phyloP scores from a whole-genome alignment of 1,284 basidiomycete genomes.

The Retiboletus fuscus region DNA sequence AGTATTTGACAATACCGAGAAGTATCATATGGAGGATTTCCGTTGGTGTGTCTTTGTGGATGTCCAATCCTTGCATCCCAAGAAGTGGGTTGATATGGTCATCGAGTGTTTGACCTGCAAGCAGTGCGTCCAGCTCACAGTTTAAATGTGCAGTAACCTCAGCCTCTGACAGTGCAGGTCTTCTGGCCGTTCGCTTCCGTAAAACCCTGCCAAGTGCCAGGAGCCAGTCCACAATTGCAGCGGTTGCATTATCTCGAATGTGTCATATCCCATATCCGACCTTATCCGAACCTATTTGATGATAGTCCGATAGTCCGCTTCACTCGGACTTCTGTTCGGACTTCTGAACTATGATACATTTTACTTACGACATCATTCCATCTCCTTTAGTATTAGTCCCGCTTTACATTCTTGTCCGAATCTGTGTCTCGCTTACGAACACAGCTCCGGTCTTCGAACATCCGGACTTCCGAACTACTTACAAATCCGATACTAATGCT shows the following conservation, averaged over 20 bases:
- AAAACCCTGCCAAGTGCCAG: slow-evolving; percentile 19
- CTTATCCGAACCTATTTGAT: too few species aligned
- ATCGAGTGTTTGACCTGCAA: slow-evolving; percentile 11
- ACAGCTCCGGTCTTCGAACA: too few species aligned
- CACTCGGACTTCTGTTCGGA: too few species aligned
- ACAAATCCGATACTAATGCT: too few species aligned
- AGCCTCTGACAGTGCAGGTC: slow-evolving; percentile 1
- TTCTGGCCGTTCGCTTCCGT: slow-evolving; percentile 10
- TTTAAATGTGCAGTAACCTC: slow-evolving; percentile 24
- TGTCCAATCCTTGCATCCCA: slow-evolving; percentile 10
- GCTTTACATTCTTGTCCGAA: too few species aligned
- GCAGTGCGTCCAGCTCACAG: slow-evolving; percentile 19
- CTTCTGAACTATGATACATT: too few species aligned
- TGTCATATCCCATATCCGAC: too few species aligned
- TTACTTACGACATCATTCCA: too few species aligned
- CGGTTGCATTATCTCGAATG: slow-evolving; percentile 13
- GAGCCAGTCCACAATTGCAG: slow-evolving; percentile 11
- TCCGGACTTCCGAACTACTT: too few species aligned
- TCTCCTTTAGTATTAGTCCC: too few species aligned
- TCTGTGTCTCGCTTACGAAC: too few species aligned
- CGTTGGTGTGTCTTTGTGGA: slow-evolving; percentile 46
- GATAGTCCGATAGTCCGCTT: too few species aligned
- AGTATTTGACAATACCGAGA: slow-evolving; percentile 51
- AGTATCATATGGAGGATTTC: slow-evolving; percentile 51
- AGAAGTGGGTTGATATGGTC: slow-evolving; percentile 33